Percentiles rank a stretch among this genome's conserved stretches.
Conservation (phyloP, 2,329 filamentous ascomycete genomes). For the Aphanocladium album region DNA sequence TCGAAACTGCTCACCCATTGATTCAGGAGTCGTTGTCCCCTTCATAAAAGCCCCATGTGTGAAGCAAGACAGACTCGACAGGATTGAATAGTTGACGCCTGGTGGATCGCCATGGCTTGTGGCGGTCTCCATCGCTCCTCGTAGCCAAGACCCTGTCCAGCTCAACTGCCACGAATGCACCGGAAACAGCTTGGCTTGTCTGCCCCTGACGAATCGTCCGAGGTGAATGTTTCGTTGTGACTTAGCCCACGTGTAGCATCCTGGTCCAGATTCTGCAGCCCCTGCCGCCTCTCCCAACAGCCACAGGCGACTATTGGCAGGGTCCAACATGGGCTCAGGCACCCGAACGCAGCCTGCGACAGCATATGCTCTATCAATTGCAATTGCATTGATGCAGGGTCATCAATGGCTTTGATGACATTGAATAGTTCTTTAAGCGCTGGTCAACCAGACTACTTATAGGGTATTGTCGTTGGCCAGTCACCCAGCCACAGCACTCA, state of each 20-base stretch:
- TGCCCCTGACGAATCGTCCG: conserved; percentile 1
- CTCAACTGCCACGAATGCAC: not conserved
- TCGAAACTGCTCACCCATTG: not conserved
- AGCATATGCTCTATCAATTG: too few relatives aligned
- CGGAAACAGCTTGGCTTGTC: not conserved
- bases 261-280: not conserved
- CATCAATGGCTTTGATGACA: too few relatives aligned
- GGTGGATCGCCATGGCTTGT: not conserved
- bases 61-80: not conserved
- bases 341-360: too few relatives aligned
- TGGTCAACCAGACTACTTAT: too few relatives aligned
- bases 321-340: too few relatives aligned
- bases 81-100: not conserved
- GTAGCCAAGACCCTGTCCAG: not conserved
- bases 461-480: too few relatives aligned
- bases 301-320: not conserved
- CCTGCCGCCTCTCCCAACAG: not conserved
- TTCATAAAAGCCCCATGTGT: not conserved
- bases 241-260: conserved; percentile 4
- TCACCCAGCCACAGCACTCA: too few relatives aligned
- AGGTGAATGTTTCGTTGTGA: not conserved
- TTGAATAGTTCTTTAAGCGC: too few relatives aligned
- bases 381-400: too few relatives aligned
- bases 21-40: not conserved
- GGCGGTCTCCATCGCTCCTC: not conserved